Evolutionary conservation across 2,329 filamentous ascomycete species (phyloP).

Genomic region (Cadophora sp.): DNA sequence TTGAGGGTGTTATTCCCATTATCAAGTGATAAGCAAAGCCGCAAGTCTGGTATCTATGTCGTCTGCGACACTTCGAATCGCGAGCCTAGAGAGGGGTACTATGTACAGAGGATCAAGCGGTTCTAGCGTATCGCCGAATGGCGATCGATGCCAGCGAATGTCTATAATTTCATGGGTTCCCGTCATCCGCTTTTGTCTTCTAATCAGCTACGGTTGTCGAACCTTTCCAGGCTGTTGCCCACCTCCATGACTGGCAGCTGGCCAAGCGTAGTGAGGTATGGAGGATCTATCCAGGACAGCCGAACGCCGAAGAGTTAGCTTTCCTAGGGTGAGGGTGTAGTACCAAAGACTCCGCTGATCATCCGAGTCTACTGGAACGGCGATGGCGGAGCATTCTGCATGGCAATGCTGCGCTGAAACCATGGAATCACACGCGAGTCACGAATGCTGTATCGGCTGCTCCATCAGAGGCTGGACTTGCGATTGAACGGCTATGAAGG

Average conservation of each 20-base stretch:
- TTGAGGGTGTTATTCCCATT: conserved; percentile 6
- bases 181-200: conserved; percentile 9
- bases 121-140: conserved; percentile 2
- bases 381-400: conserved; percentile 8
- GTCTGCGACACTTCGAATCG: conserved; percentile 6
- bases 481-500: not conserved
- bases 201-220: conserved; percentile 3
- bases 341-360: conserved; percentile 1
- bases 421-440: conserved; percentile 10
- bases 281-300: conserved; percentile 11
- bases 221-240: conserved; percentile 11
- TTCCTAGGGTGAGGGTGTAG: conserved; percentile 1
- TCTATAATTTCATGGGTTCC: conserved; percentile 10
- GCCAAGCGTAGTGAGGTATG: conserved; percentile 2
- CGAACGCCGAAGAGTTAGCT: conserved; percentile 8
- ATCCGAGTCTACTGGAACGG: conserved; percentile 5
- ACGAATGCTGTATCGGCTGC: conserved; percentile 5
- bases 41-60: not conserved
- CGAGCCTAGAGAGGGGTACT: conserved; percentile 7
- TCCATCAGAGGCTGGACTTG: conserved; percentile 6
- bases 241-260: conserved; percentile 6
- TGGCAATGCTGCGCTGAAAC: conserved; percentile 3
- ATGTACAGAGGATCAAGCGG: conserved; percentile 8
- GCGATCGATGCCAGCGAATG: conserved; percentile 5
- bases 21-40: conserved; percentile 8